These are phyloP conservation scores for Paramyrothecium sp. DNA, from an alignment of 2,329 filamentous ascomycete genomes.

Conservation along the genomic window DNA sequence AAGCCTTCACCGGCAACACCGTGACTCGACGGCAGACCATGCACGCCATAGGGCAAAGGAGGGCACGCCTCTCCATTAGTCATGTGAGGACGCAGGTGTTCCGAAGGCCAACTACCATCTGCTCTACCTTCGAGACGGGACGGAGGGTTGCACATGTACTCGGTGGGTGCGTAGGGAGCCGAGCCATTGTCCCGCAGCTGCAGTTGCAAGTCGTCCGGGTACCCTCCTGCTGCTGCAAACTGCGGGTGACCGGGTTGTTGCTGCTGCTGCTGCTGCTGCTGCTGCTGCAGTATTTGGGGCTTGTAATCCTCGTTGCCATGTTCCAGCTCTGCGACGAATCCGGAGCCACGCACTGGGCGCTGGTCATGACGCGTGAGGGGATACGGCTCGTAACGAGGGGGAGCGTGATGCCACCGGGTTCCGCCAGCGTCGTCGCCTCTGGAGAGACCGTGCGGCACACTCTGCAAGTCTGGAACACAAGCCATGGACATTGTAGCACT, in stretches of 20 bases:
- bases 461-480: not conserved
- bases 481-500: not conserved
- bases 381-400: not conserved
- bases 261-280: no score
- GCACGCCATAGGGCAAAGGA: not conserved
- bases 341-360: not conserved
- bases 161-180: not conserved
- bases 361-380: not conserved
- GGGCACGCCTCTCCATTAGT: not conserved
- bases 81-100: not conserved
- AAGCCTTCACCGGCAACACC: not conserved
- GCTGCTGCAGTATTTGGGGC: not conserved
- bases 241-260: not conserved
- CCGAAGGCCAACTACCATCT: not conserved
- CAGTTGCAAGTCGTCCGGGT: not conserved
- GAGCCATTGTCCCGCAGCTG: not conserved
- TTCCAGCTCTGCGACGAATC: not conserved
- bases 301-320: not conserved
- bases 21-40: not conserved
- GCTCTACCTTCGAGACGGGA: not conserved
- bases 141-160: not conserved
- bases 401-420: not conserved
- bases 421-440: not conserved
- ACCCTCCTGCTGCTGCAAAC: not conserved
- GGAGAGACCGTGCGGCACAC: not conserved